Conservation (phyloP, 208 protist genomes). For the Trypanosoma boissoni region DNA sequence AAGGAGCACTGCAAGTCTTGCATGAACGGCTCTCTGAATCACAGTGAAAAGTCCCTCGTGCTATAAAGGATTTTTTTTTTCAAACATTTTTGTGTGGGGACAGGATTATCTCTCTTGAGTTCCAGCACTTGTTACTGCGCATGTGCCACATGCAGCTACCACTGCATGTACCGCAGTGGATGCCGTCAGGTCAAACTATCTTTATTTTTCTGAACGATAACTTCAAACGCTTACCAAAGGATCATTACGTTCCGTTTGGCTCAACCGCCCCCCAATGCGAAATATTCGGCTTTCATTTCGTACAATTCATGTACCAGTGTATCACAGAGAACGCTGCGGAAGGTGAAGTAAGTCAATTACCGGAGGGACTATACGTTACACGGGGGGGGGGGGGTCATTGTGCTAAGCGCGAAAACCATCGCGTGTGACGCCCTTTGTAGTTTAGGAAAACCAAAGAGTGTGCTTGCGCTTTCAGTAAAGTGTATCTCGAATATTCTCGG, state of each 20-base stretch:
- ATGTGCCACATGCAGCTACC: constrained; percentile 26
- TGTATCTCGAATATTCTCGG: constrained; percentile 33
- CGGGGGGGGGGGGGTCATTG: constrained; percentile 47
- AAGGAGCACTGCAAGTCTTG: constrained; percentile 27
- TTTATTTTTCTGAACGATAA: constrained; percentile 39
- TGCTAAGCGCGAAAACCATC: constrained; percentile 21
- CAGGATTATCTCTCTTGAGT: constrained; percentile 50
- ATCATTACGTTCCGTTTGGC: constrained; percentile 52
- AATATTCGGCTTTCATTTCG: constrained; percentile 20
- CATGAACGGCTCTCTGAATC: constrained; percentile 36
- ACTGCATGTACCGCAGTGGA: constrained; percentile 30
- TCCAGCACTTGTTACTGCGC: constrained; percentile 46
- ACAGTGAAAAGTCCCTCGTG: constrained; percentile 24
- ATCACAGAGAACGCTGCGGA: no score
- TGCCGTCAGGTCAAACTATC: constrained; percentile 24
- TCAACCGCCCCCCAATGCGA: constrained; percentile 21
- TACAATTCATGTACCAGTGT: no score
- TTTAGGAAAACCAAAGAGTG: neutral
- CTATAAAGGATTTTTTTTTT: constrained; percentile 30
- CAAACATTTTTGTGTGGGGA: constrained; percentile 12
- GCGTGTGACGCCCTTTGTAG: constrained; percentile 17
- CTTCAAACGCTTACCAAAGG: no score
- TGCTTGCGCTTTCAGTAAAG: constrained; percentile 25
- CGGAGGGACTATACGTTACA: constrained; percentile 33
- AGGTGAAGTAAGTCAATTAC: no score